These are phyloP conservation scores for Didymosphaeria variabile DNA, from an alignment of 2,329 filamentous ascomycete genomes.

Conservation along the genomic window DNA sequence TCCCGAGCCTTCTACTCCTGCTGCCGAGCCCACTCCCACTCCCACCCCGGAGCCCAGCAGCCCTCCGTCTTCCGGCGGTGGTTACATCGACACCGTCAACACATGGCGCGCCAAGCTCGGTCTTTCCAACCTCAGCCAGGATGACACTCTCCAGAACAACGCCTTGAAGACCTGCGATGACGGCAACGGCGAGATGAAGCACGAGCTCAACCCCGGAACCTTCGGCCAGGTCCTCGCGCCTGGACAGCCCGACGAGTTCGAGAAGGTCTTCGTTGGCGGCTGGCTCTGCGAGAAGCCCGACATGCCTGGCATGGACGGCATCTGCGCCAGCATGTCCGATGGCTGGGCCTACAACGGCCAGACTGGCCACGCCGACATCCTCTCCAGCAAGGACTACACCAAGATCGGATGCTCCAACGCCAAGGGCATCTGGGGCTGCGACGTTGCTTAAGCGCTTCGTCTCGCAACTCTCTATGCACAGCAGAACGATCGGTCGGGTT, in stretches of 20 bases:
- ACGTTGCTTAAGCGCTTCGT: constrained; percentile 33
- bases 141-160: constrained; percentile 37
- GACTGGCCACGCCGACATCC: constrained; percentile 45
- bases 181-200: constrained; percentile 41
- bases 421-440: constrained; percentile 43
- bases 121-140: constrained; percentile 27
- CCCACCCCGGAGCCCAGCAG: constrained; percentile 14
- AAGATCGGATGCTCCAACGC: constrained; percentile 40
- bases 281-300: constrained; percentile 47
- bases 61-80: constrained; percentile 22
- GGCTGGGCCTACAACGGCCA: constrained; percentile 43
- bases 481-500: constrained; percentile 18
- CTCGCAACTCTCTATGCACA: constrained; percentile 17
- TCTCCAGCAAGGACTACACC: constrained; percentile 34
- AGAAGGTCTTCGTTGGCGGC: constrained; percentile 43
- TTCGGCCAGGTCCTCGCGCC: constrained; percentile 42
- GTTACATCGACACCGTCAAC: constrained; percentile 40
- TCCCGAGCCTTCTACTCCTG: too few species aligned
- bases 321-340: constrained; percentile 33
- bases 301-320: constrained; percentile 34
- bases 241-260: constrained; percentile 34
- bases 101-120: constrained; percentile 42
- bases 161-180: constrained; percentile 32
- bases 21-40: neutral
- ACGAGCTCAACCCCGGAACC: constrained; percentile 44